Evolutionary conservation across 495 filamentous ascomycete species (phyloP).

Genomic region (Cercophora sp.): DNA sequence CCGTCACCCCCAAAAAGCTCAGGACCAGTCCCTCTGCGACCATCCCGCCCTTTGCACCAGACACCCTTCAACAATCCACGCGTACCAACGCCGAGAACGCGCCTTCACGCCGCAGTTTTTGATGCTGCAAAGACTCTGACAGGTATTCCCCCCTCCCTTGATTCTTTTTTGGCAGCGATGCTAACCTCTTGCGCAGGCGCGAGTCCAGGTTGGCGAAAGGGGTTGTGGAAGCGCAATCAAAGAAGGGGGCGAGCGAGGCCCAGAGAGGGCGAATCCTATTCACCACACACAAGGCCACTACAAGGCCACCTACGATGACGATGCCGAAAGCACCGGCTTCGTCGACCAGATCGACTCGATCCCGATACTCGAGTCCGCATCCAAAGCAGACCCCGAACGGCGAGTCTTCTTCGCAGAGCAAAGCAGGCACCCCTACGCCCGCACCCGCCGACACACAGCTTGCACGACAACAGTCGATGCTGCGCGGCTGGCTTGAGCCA

Average conservation of each 20-base stretch:
- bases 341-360: conserved; percentile 41
- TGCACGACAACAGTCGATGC: conserved; percentile 12
- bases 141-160: conserved; percentile 15
- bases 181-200: conserved; percentile 31
- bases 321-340: too few relatives aligned
- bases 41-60: conserved; percentile 15
- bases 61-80: conserved; percentile 12
- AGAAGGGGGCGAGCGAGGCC: conserved; percentile 25
- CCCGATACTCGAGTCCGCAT: conserved; percentile 56
- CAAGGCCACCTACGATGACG: neutral
- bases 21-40: conserved; percentile 12
- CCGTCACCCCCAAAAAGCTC: conserved; percentile 28
- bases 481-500: conserved; percentile 68
- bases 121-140: conserved; percentile 16
- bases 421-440: conserved; percentile 7
- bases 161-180: conserved; percentile 16
- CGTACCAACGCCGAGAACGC: conserved; percentile 22
- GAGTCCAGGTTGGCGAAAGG: conserved; percentile 17
- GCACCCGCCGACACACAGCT: conserved; percentile 4
- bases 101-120: conserved; percentile 15
- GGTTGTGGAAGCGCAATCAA: conserved; percentile 19
- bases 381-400: conserved; percentile 33
- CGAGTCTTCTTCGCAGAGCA: conserved; percentile 31
- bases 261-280: conserved; percentile 8
- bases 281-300: conserved; percentile 11